These are phyloP conservation scores for Solanum chilense DNA, from an alignment of 257 asterid species.

Conservation along the genomic window DNA sequence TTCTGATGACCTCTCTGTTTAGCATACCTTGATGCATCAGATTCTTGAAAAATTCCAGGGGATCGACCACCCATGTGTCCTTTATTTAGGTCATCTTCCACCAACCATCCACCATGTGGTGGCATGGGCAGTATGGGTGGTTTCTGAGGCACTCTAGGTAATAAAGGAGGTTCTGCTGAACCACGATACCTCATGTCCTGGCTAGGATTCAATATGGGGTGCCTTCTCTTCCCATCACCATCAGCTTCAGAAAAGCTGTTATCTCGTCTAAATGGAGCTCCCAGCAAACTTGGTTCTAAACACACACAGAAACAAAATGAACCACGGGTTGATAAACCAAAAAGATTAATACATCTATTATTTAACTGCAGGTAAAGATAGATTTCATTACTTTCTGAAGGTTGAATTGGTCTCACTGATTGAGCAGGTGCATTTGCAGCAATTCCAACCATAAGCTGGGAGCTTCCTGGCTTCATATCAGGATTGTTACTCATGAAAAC, in stretches of 20 bases:
- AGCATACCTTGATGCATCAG: conserved; percentile 29
- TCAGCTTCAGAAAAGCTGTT: conserved; percentile 23
- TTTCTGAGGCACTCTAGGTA: conserved; percentile 59
- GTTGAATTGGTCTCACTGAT: conserved; percentile 30
- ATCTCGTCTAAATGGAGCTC: conserved; percentile 71
- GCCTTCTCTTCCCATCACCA: conserved; percentile 24
- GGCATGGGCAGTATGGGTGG: conserved; percentile 21
- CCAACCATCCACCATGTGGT: conserved; percentile 63
- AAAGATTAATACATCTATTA: not conserved
- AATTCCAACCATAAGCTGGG: conserved; percentile 35
- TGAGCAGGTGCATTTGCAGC: conserved; percentile 38
- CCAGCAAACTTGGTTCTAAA: conserved; percentile 81
- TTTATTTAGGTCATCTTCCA: conserved; percentile 37
- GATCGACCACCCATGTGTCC: conserved; percentile 31
- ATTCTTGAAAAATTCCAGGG: conserved; percentile 30
- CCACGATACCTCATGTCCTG: conserved; percentile 33
- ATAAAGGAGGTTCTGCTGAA: conserved; percentile 48
- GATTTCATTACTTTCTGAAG: conserved; percentile 57
- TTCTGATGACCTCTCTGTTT: conserved; percentile 41
- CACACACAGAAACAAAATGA: conserved; percentile 3
- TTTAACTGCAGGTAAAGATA: not conserved
- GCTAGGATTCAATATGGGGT: conserved; percentile 11
- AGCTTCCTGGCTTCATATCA: conserved; percentile 50
- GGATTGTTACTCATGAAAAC: conserved; percentile 25
- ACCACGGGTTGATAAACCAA: not conserved